Percentiles rank a stretch among this genome's conserved stretches.
Conservation (phyloP, 1,284 basidiomycete species). For the Stereum hirsutum region DNA sequence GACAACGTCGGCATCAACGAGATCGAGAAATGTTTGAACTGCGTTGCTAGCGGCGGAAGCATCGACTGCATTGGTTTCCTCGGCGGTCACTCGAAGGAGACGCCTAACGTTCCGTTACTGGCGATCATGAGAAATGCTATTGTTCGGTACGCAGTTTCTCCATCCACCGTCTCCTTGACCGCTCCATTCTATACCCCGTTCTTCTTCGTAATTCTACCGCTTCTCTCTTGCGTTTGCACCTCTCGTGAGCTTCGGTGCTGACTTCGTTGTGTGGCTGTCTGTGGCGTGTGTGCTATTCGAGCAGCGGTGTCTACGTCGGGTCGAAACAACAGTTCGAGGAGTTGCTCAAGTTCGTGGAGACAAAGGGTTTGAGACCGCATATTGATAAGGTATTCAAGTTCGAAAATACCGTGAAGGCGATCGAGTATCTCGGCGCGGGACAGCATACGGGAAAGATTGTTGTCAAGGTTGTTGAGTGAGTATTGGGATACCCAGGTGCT, state of each 20-base stretch:
- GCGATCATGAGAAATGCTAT: neutral
- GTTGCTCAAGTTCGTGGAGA: constrained; percentile 25
- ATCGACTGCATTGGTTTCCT: constrained; percentile 32
- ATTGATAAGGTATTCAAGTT: constrained; percentile 32
- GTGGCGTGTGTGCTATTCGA: neutral
- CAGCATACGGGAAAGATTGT: constrained; percentile 29
- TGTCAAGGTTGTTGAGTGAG: too few species aligned
- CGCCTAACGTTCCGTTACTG: neutral
- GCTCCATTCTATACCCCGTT: too few species aligned
- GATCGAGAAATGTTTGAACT: constrained; percentile 25
- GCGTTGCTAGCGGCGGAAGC: constrained; percentile 25
- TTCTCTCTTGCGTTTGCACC: too few species aligned
- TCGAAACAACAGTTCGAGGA: constrained; percentile 21
- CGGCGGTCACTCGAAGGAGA: constrained; percentile 12
- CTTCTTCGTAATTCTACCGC: too few species aligned
- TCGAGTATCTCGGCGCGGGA: constrained; percentile 24
- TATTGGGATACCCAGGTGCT: too few species aligned
- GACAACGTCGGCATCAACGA: constrained; percentile 34
- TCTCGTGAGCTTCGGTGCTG: too few species aligned
- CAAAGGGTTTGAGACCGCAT: constrained; percentile 23
- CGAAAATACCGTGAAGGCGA: constrained; percentile 26
- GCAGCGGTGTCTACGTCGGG: constrained; percentile 3
- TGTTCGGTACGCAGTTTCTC: constrained; percentile 1
- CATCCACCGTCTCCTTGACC: too few species aligned
- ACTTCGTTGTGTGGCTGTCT: too few species aligned